Evolutionary conservation across 1,284 basidiomycete genomes (phyloP), one percentile per base, ranked within the genome.

Genomic region (Athelia sp.): DNA sequence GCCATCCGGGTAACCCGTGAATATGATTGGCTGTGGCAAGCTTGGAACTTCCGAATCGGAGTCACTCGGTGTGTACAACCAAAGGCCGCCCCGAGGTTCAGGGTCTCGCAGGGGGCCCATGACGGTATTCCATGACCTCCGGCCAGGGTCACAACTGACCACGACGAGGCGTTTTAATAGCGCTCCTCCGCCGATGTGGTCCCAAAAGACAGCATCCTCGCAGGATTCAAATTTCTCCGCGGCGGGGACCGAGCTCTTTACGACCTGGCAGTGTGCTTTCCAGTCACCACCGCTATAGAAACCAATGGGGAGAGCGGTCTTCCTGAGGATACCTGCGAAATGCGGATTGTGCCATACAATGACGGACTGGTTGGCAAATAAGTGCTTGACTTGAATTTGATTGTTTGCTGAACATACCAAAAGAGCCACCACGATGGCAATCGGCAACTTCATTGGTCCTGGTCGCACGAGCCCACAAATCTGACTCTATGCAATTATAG

Each of bases 131-230:
- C 82, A 84, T 42, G 69, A 62, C 47, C 68, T 69, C 0, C 81
- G 68, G 43, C 70, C 71, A 1, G 74, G 69, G 56, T 84, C 81
- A 50, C 81, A 84, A 50, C 72, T 75, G 36, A 78, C 54, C 18
- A 83, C 59, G 11, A 83, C 58, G 36, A 69, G 65, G 36, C 77
- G 73, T 48, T 74, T 60, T 17, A 61, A 51, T 31, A 71, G 56
- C 2, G 57, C 58, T 9, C 67, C 72, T 1, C 58, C 52, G 50
- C 71, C 69, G 48, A 65, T 62, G 35, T 73, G 61, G 48, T 84
- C 79, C 82, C 83, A 86, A 54, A 82, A 79, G 1, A 69, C 63
- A 21, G 68, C 75, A 54, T 87, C 84, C 57, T 87, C 85, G 57
- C 84, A 87, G 60, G 67, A 82, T n/a, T 40, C 19, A n/a, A 40